Evolutionary conservation across 176 grass and related monocot genomes (phyloP), one percentile per base, ranked within the genome.

Genomic region (Carex parvula): DNA sequence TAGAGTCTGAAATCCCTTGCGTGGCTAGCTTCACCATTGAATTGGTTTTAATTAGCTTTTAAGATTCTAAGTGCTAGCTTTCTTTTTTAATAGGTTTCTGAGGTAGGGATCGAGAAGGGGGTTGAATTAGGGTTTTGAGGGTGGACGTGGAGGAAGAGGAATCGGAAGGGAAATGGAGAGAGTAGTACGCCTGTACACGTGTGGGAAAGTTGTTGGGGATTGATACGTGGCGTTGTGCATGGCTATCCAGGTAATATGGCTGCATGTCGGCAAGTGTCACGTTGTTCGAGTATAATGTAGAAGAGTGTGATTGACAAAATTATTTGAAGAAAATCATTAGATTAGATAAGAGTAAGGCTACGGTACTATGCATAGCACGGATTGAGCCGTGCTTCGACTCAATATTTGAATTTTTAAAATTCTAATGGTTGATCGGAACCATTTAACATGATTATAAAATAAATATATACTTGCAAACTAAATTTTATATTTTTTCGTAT

Each of bases 11-110:
- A 89, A 85, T 93, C 92, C 48, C 92, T 79, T 76, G 87, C 92
- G 29, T 90, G 18, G 94, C 90, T 58, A 97, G 90, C 84, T 97
- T 97, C 87, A 94, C 94, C 94, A 97, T 97, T 82, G 81, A 80
- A 75, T 29, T 53, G 42, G 29, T 60, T 60, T 17, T 6, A 39
- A 39, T 26, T 26, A 29, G 33, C 33, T 35, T 29, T 29, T 21
- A 3, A 0, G 3, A 7, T 18, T 62, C 10, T 16, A 53, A 6
- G 0, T 32, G 12, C 1, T 20, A 26, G 26, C 26, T 29, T 29
- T 48, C 48, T 6, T 10, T 35, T 26, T 33, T 6, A 10, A 32
- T 5, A 39, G 5, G 3, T n/a, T 4, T 9, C 21, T 21, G 48
- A 53, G 48, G 4, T 8, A 24, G 44, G 70, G 57, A 24, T 24